Evolutionary conservation across 1,139 yeast species (phyloP), one percentile per base, ranked within the genome.

Genomic region (Saccharomyces hybrid): DNA sequence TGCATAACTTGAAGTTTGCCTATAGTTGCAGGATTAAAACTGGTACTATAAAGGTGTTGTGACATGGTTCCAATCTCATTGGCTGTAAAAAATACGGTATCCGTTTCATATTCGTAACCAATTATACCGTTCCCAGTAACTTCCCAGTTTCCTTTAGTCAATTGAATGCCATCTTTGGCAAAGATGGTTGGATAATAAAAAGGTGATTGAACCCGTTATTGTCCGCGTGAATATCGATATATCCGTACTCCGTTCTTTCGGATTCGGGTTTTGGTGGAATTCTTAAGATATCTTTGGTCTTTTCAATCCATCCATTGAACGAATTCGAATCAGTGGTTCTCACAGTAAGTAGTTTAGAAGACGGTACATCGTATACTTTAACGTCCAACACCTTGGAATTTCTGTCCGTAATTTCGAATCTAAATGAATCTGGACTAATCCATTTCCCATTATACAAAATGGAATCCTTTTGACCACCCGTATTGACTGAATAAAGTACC

Each of bases 91-190:
- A 84, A 91, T 1, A 93, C 75, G 2, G 71, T 65, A 49, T 83
- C 75, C 8, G 77, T 76, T 2, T 72, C 74, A 9, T 70, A 61
- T 61, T 88, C 84, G 62, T 78, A 86, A 0, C 80, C 80, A 0
- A 83, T 67, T 0, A 85, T 78, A 21, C 77, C 78, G 11, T 77
- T 77, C 27, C 73, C 78, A 32, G 78, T 76, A 2, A 86, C 84
- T 62, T 86, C 96, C 91, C 89, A 89, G 1, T 77, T 71, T 11
- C 86, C 84, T 0, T 75, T 63, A 0, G 95, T 84, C 42, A 89
- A 68, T 49, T 70, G 74, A 5, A 68, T 67, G 4, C 87, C 86
- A 6, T 69, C 68, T 0, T 71, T 53, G 1, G 82, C 63, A 2
- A 73, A 70, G 1, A 81, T 74, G 2, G 77, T 73, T 9, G 80